Percentiles rank a stretch among this genome's conserved stretches.
Evolutionary conservation across 106 monocot species (phyloP).

Genomic region (Platanthera zijinensis): DNA sequence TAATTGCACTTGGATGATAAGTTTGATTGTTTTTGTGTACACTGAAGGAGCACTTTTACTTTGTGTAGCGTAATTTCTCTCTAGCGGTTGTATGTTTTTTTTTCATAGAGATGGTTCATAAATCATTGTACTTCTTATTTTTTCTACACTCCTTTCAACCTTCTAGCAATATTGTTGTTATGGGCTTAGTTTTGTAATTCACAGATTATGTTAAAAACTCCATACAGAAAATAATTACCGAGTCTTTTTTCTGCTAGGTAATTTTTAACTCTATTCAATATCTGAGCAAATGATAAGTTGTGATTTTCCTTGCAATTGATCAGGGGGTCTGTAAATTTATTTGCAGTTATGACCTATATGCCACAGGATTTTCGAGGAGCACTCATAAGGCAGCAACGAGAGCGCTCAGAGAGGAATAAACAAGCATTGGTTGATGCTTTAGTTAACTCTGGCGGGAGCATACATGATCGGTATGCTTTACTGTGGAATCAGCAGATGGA

Average conservation of each 20-base stretch:
- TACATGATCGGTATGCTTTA: constrained; percentile 79
- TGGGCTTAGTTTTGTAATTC: neutral
- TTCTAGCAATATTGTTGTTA: neutral
- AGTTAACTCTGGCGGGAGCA: constrained; percentile 77
- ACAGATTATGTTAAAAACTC: neutral
- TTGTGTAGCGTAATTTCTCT: neutral
- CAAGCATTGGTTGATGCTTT: constrained; percentile 87
- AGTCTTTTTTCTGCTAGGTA: neutral
- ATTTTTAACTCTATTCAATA: neutral
- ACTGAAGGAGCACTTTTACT: neutral
- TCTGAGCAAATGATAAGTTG: neutral
- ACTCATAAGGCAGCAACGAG: constrained; percentile 81
- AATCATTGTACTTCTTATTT: neutral
- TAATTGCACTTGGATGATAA: neutral
- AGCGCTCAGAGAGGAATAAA: constrained; percentile 88
- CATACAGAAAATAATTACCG: neutral
- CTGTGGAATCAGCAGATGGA: constrained; percentile 99
- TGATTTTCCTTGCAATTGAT: constrained; percentile 6
- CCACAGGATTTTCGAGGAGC: constrained; percentile 97
- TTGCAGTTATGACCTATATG: constrained; percentile 99
- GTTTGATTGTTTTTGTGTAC: neutral
- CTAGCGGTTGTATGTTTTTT: neutral
- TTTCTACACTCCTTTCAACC: neutral
- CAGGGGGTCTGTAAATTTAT: constrained; percentile 22
- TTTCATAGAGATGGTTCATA: neutral